phyloP scores from a whole-genome alignment of 2,329 filamentous ascomycete species.

The Neurospora sp. region DNA sequence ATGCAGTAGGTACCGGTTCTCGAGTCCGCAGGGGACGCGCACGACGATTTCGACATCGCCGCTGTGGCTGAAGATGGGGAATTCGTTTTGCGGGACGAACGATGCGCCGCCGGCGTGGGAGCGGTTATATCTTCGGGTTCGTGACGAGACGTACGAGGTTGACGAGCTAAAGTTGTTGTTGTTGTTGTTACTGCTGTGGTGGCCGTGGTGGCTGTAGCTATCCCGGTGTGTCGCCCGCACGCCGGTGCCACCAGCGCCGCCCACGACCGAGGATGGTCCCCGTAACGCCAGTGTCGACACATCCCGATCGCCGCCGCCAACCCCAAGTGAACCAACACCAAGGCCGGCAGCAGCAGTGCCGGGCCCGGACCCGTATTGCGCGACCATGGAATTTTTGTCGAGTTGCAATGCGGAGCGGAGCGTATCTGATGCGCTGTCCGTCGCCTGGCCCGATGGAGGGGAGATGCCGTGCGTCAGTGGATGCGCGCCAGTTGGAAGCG shows the following conservation, averaged over 20 bases:
- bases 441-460: background rate
- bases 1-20: conserved; percentile 81
- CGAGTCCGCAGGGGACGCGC: conserved; percentile 50
- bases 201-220: conserved; percentile 10
- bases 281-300: conserved; percentile 23
- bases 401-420: background rate
- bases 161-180: conserved; percentile 1
- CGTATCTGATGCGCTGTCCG: background rate
- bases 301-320: conserved; percentile 17
- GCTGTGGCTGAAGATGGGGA: conserved; percentile 79
- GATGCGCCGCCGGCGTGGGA: conserved; percentile 67
- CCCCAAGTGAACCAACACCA: background rate
- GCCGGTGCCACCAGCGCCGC: conserved; percentile 15
- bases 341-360: background rate
- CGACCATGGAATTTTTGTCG: background rate
- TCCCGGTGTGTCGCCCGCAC: background rate
- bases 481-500: background rate
- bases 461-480: background rate
- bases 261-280: conserved; percentile 23
- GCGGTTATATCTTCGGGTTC: conserved; percentile 54
- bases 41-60: conserved; percentile 90
- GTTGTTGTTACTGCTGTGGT: background rate
- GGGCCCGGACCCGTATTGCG: background rate
- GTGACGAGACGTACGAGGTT: conserved; percentile 18
- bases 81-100: conserved; percentile 74